A percentile compares a stretch with the other conserved stretches of the same genome.
These are phyloP conservation scores for Piromyces sp. DNA, from an alignment of 192 early-diverging fungal genomes.

Conservation along the genomic window DNA sequence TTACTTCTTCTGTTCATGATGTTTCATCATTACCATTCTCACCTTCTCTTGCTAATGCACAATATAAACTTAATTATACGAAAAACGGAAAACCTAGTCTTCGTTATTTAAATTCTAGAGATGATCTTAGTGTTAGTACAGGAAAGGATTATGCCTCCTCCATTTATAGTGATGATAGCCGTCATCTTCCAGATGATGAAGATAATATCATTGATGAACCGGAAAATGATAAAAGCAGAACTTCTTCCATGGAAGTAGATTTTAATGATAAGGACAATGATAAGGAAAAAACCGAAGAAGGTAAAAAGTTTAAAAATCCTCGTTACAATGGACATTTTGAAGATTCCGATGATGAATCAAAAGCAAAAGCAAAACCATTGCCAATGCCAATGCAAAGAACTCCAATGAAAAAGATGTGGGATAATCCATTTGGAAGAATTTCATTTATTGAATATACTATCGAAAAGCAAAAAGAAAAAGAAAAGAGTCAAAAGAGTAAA, in stretches of 20 bases:
- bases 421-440: not conserved
- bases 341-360: not conserved
- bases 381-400: not conserved
- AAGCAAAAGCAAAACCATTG: not conserved
- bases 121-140: not conserved
- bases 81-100: not conserved
- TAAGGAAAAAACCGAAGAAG: not conserved
- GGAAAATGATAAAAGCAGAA: not conserved
- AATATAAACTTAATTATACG: not conserved
- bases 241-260: not conserved
- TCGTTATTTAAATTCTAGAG: not conserved
- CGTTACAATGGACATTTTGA: not conserved
- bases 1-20: not conserved
- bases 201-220: not conserved
- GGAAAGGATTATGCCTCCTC: not conserved
- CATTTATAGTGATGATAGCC: not conserved
- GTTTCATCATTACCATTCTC: not conserved
- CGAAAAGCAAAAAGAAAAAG: not conserved
- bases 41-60: not conserved
- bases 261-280: not conserved
- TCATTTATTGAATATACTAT: not conserved
- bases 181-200: not conserved
- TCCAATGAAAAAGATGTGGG: not conserved
- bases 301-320: not conserved
- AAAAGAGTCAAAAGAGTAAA: not conserved